These are phyloP conservation scores for Colletotrichum lini DNA, from an alignment of 2,329 filamentous ascomycete genomes.

Conservation along the genomic window DNA sequence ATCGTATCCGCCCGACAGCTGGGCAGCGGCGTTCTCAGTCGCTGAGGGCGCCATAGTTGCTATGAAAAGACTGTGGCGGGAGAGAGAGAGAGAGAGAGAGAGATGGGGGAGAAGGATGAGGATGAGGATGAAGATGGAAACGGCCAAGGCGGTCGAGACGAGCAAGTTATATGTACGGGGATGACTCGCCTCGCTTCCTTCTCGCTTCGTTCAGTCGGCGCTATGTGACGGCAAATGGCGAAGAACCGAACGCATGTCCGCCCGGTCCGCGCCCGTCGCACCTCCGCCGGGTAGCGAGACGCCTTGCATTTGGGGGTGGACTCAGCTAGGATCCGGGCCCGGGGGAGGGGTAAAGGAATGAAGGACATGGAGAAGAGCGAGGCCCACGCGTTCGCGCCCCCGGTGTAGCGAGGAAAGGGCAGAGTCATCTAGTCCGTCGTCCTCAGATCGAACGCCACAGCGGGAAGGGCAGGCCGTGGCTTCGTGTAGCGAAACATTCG, in stretches of 20 bases:
- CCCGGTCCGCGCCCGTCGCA: conserved; percentile 31
- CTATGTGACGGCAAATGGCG: conserved; percentile 14
- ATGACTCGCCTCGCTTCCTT: too few relatives aligned
- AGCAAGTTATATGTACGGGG: conserved; percentile 33
- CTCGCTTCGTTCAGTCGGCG: conserved; percentile 1
- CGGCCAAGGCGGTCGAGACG: background rate
- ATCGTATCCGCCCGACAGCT: conserved; percentile 46
- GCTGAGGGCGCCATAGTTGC: conserved; percentile 50
- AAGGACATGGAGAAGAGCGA: conserved; percentile 1
- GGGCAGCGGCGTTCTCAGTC: conserved; percentile 28
- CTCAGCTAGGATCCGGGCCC: conserved; percentile 34
- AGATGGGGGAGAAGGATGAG: background rate
- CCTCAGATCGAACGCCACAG: conserved; percentile 28
- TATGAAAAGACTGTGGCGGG: conserved; percentile 5
- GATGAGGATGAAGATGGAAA: conserved; percentile 13
- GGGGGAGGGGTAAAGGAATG: background rate
- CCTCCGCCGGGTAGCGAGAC: conserved; percentile 39
- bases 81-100: background rate
- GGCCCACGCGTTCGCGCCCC: conserved; percentile 32
- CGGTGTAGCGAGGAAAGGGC: conserved; percentile 9
- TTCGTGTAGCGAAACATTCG: background rate
- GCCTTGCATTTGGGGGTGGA: conserved; percentile 35
- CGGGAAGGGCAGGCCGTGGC: conserved; percentile 14
- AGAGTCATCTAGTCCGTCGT: conserved; percentile 22
- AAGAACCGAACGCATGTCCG: conserved; percentile 40